phyloP scores from a whole-genome alignment of 2,329 filamentous ascomycete genomes.

The Ascochyta pisi region DNA sequence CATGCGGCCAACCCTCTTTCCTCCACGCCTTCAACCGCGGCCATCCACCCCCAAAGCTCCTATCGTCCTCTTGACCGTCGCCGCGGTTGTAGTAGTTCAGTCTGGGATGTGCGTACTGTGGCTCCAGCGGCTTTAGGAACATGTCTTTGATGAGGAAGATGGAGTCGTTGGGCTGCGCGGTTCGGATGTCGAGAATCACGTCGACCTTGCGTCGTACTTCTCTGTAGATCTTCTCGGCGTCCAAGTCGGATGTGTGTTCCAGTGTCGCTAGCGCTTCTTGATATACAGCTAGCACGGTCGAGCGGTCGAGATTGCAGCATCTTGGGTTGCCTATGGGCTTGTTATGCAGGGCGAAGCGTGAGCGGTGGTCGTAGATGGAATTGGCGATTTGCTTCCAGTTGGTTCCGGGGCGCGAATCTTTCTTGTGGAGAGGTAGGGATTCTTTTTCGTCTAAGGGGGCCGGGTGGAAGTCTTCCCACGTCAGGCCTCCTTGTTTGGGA shows the following conservation, averaged over 20 bases:
- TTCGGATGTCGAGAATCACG: conserved; percentile 12
- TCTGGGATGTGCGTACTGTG: conserved; percentile 24
- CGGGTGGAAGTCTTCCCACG: background rate
- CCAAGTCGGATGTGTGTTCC: background rate
- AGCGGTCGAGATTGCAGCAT: conserved; percentile 14
- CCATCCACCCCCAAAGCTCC: background rate
- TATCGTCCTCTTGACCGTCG: conserved; percentile 1
- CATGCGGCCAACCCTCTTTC: conserved; percentile 24
- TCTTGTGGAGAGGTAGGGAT: background rate
- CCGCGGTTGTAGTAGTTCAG: conserved; percentile 13
- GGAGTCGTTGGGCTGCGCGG: conserved; percentile 8
- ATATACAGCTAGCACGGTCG: conserved; percentile 18
- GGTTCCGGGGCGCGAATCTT: background rate
- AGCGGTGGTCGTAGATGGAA: background rate
- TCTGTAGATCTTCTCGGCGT: background rate
- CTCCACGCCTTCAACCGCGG: conserved; percentile 25
- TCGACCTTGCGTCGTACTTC: conserved; percentile 19
- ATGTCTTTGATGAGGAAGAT: conserved; percentile 11
- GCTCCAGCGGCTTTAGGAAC: conserved; percentile 20
- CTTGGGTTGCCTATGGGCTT: background rate
- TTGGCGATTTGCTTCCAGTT: conserved; percentile 1
- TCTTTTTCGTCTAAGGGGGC: background rate
- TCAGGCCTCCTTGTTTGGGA: background rate
- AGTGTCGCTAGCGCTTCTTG: conserved; percentile 9
- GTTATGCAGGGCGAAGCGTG: conserved; percentile 1